Percentiles rank a stretch among this genome's conserved stretches.
Evolutionary conservation across 768 basidiomycete genomes (phyloP).

Genomic region (Collybiopsis confluens): DNA sequence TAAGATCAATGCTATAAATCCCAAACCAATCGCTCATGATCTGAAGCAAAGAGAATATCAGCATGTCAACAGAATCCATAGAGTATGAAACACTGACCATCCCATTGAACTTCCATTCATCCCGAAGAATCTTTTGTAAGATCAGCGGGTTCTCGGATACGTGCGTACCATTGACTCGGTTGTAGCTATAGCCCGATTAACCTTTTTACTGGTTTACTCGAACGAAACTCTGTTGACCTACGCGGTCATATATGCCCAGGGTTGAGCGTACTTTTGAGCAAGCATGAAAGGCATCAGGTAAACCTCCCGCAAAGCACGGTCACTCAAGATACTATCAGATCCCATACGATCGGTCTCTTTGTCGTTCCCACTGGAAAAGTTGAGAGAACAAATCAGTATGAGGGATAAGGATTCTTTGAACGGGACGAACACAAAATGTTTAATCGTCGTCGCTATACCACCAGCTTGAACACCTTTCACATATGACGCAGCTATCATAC

Average conservation of each 20-base stretch:
- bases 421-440: constrained; percentile 68
- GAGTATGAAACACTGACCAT: no score
- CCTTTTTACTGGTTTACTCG: no score
- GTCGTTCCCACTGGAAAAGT: constrained; percentile 60
- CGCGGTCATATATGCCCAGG: constrained; percentile 68
- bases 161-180: constrained; percentile 75
- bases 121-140: constrained; percentile 46
- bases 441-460: constrained; percentile 52
- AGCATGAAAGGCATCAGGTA: constrained; percentile 76
- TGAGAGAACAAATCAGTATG: neutral
- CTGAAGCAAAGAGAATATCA: constrained; percentile 17
- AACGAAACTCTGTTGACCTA: constrained; percentile 24
- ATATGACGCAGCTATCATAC: constrained; percentile 48
- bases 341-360: constrained; percentile 74
- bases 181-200: constrained; percentile 36
- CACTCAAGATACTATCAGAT: constrained; percentile 63
- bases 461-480: constrained; percentile 49
- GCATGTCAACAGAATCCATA: neutral
- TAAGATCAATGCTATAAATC: constrained; percentile 57
- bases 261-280: constrained; percentile 57
- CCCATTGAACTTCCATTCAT: constrained; percentile 8
- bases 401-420: no score
- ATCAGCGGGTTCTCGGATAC: constrained; percentile 61
- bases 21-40: constrained; percentile 88
- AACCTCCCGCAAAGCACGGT: constrained; percentile 64